A percentile compares a stretch with the other conserved stretches of the same genome.
Evolutionary conservation across 441 rosid species (phyloP).

Genomic region (Pelargonium myrrhifolium): DNA sequence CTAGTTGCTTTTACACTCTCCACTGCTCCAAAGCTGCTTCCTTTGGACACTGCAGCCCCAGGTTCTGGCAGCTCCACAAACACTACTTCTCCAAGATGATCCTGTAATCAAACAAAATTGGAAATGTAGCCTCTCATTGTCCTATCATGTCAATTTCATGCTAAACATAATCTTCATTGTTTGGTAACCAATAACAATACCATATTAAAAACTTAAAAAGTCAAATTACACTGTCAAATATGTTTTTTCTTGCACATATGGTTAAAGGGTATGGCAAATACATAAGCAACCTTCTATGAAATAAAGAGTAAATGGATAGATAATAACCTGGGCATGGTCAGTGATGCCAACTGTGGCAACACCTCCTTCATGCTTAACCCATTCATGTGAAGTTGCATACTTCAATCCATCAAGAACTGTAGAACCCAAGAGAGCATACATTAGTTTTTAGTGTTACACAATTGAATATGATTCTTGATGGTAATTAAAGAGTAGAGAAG

Average conservation of each 20-base stretch:
- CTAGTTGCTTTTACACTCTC: conserved; percentile 97
- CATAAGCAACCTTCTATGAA: not conserved
- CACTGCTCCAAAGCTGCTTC: conserved; percentile 72
- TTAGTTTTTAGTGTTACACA: too few species aligned
- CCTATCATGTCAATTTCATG: not conserved
- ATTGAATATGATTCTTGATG: too few species aligned
- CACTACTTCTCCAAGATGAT: conserved; percentile 88
- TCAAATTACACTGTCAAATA: too few species aligned
- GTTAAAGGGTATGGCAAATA: not conserved
- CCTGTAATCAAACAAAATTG: conserved; percentile 33
- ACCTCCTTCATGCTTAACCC: conserved; percentile 87
- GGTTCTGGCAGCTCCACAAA: conserved; percentile 78
- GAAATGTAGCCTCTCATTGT: not conserved
- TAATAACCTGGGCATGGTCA: conserved; percentile 84
- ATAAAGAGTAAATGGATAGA: not conserved
- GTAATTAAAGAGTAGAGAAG: not conserved
- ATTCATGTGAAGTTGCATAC: conserved; percentile 82
- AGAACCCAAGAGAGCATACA: conserved; percentile 12
- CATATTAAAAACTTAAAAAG: too few species aligned
- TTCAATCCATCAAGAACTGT: conserved; percentile 84
- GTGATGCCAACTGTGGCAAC: conserved; percentile 87
- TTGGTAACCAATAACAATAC: not conserved
- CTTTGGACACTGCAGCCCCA: conserved; percentile 46
- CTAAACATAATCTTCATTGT: not conserved
- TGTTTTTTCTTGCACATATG: not conserved